Evolutionary conservation across 1,284 basidiomycete genomes (phyloP).

Genomic region (Vanrija humicola): DNA sequence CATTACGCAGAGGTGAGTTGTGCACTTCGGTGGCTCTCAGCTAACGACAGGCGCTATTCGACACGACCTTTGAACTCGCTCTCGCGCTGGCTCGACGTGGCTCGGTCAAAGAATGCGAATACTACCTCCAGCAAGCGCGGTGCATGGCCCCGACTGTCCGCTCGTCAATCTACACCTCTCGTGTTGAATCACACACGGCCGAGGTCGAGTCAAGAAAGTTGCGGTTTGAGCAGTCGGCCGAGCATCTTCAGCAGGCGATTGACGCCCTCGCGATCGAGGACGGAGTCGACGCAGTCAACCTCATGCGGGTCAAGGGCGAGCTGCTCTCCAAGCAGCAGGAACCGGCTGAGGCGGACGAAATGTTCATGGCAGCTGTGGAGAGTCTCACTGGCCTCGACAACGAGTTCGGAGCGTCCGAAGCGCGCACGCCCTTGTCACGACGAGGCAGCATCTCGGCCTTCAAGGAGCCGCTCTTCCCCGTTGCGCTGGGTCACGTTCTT

Average conservation of each 20-base stretch:
- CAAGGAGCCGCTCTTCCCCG: slow-evolving; percentile 63
- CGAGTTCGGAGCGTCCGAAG: slow-evolving; percentile 32
- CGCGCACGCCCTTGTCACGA: slow-evolving; percentile 27
- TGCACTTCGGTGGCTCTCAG: no score
- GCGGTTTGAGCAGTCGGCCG: slow-evolving; percentile 56
- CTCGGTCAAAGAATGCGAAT: slow-evolving; percentile 73
- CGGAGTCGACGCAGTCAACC: slow-evolving; percentile 58
- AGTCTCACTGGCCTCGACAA: slow-evolving; percentile 34
- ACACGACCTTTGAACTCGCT: slow-evolving; percentile 61
- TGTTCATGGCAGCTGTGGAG: slow-evolving; percentile 41
- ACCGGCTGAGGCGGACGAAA: slow-evolving; percentile 54
- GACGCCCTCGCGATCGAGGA: slow-evolving; percentile 27
- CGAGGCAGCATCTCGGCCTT: slow-evolving; percentile 52
- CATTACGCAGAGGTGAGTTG: slow-evolving; percentile 58
- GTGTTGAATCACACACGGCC: slow-evolving; percentile 61
- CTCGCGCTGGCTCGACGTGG: slow-evolving; percentile 65
- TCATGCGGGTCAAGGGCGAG: slow-evolving; percentile 59
- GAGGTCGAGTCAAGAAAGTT: slow-evolving; percentile 66
- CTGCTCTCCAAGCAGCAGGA: slow-evolving; percentile 51
- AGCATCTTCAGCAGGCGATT: slow-evolving; percentile 57
- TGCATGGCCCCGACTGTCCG: slow-evolving; percentile 65
- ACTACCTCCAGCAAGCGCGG: slow-evolving; percentile 69
- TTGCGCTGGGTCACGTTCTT: slow-evolving; percentile 63
- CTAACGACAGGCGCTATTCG: slow-evolving; percentile 50
- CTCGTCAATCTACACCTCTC: slow-evolving; percentile 60